Percentiles rank a stretch among this genome's conserved stretches.
Conservation (phyloP, 2,329 filamentous ascomycete species). For the Botrytis hyacinthi region DNA sequence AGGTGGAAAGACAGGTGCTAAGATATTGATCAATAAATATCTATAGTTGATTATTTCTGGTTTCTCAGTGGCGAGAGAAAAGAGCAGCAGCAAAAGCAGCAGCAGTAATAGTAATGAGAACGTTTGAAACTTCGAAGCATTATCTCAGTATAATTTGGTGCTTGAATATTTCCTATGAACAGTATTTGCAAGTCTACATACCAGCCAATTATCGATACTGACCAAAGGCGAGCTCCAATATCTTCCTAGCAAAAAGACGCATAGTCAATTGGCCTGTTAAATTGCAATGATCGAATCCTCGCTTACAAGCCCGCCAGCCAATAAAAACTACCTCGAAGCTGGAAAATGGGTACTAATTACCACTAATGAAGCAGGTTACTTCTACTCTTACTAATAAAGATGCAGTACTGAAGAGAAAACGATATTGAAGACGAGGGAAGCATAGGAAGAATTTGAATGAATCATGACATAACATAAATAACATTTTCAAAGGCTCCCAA, state of each 20-base stretch:
- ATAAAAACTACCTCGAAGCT: not conserved
- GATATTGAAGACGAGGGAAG: not conserved
- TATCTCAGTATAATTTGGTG: not conserved
- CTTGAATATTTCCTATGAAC: not conserved
- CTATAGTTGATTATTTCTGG: not conserved
- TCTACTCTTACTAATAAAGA: not conserved
- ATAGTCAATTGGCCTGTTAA: not conserved
- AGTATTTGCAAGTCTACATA: not conserved
- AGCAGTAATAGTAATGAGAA: not conserved
- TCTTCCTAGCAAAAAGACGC: not conserved
- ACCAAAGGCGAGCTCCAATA: not conserved
- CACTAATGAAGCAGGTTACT: not conserved
- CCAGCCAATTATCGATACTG: not conserved
- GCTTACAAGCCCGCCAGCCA: not conserved
- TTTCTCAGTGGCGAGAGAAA: not conserved
- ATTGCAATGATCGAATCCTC: not conserved
- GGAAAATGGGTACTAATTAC: not conserved
- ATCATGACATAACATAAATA: too few relatives aligned
- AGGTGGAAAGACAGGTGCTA: not conserved
- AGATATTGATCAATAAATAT: not conserved
- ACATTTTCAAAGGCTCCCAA: not conserved
- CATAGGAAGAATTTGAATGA: not conserved
- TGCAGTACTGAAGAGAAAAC: not conserved
- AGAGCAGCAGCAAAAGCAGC: not conserved
- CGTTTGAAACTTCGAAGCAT: not conserved